Base-by-base conservation (phyloP, 2,329 filamentous ascomycete species). In the Botrytis fragariae region DNA sequence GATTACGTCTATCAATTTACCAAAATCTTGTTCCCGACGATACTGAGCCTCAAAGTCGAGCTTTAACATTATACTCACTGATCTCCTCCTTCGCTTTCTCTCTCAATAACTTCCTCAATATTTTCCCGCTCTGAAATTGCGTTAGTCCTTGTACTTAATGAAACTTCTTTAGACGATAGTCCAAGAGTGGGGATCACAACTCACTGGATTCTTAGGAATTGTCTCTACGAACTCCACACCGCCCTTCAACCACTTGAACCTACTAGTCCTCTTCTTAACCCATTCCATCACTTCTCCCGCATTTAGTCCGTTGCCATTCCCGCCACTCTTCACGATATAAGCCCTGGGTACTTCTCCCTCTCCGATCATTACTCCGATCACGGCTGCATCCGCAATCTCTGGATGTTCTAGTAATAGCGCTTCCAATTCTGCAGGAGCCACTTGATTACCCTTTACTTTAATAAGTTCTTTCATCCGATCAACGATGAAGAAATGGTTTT, bases 401-500 rank as follows among this genome's bases (percentile, higher is more conserved):
- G 80, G 79, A 74, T 86, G 83, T 12, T 78, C 80, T 3, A 86
- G 71, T 0, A 87, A 78, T 45, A 84, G 67, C 1, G 81, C 84
- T 78, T 86, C 85, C 1, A 87, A 78, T 73, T 86, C 85, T 0
- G 84, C 84, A 1, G 85, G 85, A 16, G 85, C 83, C 25, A 86
- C 84, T 78, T 86, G 84, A 48, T 85, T 79, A 2, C 85, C 85
- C 75, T 86, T 85, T 71, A 85, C 85, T 75, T 86, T 86, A 77
- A 86, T 86, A 14, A 86, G 78, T 73, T 86, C 83, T 78, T 84
- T 77, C 75, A 77, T 72, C 3, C 77, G 91, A 80, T 97, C 95
- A 1, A 94, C 97, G 80, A 97, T 95, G 84, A 90, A 97, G 79
- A 97, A 93, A 78, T 95, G 92, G 39, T 92, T 92, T 70, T 92